Conservation (phyloP, 164 flowering plant genomes). For the Saururus chinensis region DNA sequence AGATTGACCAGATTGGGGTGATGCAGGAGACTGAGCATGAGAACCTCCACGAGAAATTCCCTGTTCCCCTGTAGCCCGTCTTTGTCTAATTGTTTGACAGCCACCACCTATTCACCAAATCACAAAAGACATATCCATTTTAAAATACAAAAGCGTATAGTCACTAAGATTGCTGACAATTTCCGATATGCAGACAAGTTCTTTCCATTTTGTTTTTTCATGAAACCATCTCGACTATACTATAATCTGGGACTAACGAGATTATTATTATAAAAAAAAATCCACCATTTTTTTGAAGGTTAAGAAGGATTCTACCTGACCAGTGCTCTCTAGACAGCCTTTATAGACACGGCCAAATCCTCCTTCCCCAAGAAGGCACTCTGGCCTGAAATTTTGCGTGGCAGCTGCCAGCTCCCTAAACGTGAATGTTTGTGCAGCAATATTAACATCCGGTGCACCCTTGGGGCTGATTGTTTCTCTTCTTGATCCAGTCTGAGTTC, state of each 20-base stretch:
- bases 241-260: background rate
- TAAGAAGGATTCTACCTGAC: constrained; percentile 18
- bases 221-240: too few species aligned
- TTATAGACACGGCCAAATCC: constrained; percentile 37
- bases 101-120: constrained; percentile 21
- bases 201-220: background rate
- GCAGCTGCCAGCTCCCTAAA: constrained; percentile 32
- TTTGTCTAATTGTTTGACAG: constrained; percentile 30
- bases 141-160: background rate
- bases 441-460: constrained; percentile 19
- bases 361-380: constrained; percentile 30
- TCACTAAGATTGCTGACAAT: too few species aligned
- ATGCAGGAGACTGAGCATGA: constrained; percentile 35
- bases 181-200: background rate
- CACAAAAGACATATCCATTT: constrained; percentile 1
- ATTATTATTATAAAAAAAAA: too few species aligned
- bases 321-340: constrained; percentile 26
- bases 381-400: constrained; percentile 25
- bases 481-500: constrained; percentile 10
- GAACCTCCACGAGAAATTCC: constrained; percentile 34
- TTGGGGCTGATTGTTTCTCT: constrained; percentile 15
- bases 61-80: constrained; percentile 35
- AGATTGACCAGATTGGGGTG: constrained; percentile 30
- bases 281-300: background rate
- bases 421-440: constrained; percentile 27